These are phyloP conservation scores for Exophiala lecanii-corni DNA, from an alignment of 2,329 filamentous ascomycete species.

Conservation along the genomic window DNA sequence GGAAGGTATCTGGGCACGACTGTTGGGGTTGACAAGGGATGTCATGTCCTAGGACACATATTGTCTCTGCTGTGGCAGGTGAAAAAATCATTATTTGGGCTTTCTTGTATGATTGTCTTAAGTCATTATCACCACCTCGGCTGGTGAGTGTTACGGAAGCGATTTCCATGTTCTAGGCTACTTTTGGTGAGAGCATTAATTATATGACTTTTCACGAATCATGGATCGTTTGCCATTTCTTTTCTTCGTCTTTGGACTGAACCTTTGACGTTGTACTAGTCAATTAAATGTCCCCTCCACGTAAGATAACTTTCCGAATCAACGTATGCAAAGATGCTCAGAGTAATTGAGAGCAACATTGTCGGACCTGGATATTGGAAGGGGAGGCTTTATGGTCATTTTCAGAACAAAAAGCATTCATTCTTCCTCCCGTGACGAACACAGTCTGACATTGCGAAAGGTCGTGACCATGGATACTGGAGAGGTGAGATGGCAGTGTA, in stretches of 20 bases:
- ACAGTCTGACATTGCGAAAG: constrained; percentile 38
- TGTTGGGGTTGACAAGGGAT: neutral
- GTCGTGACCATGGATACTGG: constrained; percentile 42
- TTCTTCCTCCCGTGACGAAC: constrained; percentile 43
- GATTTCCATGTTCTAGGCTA: neutral
- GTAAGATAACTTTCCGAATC: constrained; percentile 12
- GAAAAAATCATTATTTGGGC: neutral
- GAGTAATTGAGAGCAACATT: neutral
- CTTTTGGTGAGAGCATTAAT: constrained; percentile 12
- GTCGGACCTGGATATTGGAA: constrained; percentile 24
- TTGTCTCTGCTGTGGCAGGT: no score
- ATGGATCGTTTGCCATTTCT: no score
- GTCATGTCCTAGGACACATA: neutral
- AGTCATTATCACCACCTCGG: neutral
- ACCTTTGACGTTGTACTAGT: no score
- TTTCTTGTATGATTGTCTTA: neutral
- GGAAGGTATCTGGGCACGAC: neutral
- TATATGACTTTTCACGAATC: constrained; percentile 4
- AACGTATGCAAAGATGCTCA: neutral
- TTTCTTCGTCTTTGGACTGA: no score
- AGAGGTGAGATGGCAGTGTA: constrained; percentile 26
- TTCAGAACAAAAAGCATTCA: neutral
- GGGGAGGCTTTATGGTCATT: no score
- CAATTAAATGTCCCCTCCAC: constrained; percentile 15
- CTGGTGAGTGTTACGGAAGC: neutral